phyloP scores from a whole-genome alignment of 2,329 filamentous ascomycete species.

The Pseudogymnoascus sp. region DNA sequence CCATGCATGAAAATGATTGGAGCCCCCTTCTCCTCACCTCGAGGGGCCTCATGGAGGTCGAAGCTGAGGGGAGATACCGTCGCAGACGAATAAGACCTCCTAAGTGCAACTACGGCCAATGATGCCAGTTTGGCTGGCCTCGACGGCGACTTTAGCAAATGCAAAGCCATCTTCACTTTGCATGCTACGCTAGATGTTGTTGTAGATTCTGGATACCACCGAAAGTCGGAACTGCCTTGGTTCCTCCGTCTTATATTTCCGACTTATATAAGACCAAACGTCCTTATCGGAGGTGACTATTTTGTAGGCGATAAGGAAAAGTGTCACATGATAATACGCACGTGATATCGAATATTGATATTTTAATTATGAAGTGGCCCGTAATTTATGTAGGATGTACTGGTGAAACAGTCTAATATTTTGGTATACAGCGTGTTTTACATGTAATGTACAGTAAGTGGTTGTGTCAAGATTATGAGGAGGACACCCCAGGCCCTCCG shows the following conservation, averaged over 20 bases:
- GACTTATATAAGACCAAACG: not conserved
- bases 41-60: conserved; percentile 56
- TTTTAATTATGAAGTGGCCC: not conserved
- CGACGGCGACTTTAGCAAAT: not conserved
- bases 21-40: conserved; percentile 34
- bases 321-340: not conserved
- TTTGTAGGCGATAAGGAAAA: not conserved
- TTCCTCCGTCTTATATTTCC: conserved; percentile 1
- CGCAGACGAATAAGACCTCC: not conserved
- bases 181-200: not conserved
- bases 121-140: not conserved
- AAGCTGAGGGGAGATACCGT: conserved; percentile 42
- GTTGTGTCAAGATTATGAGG: not conserved
- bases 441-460: conserved; percentile 1
- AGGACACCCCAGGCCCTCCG: not conserved
- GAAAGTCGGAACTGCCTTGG: not conserved
- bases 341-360: not conserved
- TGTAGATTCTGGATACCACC: not conserved
- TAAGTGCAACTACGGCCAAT: conserved; percentile 1
- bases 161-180: not conserved
- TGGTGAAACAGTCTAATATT: not conserved
- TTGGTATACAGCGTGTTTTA: not conserved
- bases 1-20: conserved; percentile 89
- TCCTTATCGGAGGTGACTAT: not conserved
- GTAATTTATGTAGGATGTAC: not conserved